phyloP scores from a whole-genome alignment of 2,329 filamentous ascomycete genomes.

The Xylariaceae sp. region DNA sequence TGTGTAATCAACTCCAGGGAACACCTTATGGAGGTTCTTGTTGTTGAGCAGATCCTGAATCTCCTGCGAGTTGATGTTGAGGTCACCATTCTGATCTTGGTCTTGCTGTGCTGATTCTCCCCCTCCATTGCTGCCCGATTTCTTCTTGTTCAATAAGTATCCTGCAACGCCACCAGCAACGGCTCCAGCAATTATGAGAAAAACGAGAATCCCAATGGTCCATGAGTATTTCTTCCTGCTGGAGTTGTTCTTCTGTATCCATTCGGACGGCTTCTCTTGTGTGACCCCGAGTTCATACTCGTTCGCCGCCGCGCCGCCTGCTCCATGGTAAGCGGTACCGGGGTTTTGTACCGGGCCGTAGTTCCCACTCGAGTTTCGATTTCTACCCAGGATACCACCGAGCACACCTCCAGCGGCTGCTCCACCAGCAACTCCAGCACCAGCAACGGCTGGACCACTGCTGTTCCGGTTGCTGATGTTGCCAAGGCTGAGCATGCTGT shows the following conservation, averaged over 20 bases:
- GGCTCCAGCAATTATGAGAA: constrained; percentile 62
- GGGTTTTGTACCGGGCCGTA: constrained; percentile 53
- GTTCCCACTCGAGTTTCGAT: constrained; percentile 39
- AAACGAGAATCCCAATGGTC: constrained; percentile 62
- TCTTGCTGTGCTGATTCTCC: constrained; percentile 58
- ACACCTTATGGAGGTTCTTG: constrained; percentile 79
- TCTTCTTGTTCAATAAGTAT: constrained; percentile 35
- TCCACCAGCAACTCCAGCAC: constrained; percentile 44
- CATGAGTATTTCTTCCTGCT: constrained; percentile 65
- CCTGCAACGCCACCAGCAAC: constrained; percentile 69
- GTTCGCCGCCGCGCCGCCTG: constrained; percentile 32
- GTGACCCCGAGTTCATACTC: constrained; percentile 33
- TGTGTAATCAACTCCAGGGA: constrained; percentile 93
- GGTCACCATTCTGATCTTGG: constrained; percentile 59
- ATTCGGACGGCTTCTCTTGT: constrained; percentile 60
- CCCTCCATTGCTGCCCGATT: constrained; percentile 24
- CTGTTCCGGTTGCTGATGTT: constrained; percentile 40
- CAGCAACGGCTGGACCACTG: constrained; percentile 44
- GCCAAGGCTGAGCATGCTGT: constrained; percentile 57
- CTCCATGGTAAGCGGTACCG: constrained; percentile 24
- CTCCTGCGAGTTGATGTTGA: constrained; percentile 69
- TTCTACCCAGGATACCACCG: constrained; percentile 36
- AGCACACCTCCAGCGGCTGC: constrained; percentile 43
- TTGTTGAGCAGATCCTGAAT: constrained; percentile 83
- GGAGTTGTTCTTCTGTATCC: constrained; percentile 55